phyloP scores from a whole-genome alignment of 106 monocot species.

The Ottelia alismoides region DNA sequence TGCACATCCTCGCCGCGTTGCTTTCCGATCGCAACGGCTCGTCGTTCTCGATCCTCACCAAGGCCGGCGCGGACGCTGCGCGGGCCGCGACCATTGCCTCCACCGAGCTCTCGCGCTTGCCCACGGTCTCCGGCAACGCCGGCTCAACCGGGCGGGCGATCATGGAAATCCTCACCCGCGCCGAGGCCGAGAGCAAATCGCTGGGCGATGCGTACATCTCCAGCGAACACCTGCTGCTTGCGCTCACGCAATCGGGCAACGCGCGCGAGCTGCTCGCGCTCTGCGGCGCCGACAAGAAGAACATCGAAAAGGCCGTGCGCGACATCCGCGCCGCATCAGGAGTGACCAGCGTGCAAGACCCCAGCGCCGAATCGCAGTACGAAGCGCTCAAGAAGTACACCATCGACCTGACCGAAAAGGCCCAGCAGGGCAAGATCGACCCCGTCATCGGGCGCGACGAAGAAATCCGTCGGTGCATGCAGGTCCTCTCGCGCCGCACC shows the following conservation, averaged over 20 bases:
- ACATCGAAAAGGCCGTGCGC: not conserved
- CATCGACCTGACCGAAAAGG: slow-evolving; percentile 10
- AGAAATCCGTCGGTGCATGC: not conserved
- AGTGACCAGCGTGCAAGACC: slow-evolving; percentile 10
- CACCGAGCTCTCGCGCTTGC: slow-evolving; percentile 23
- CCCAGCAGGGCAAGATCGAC: not conserved
- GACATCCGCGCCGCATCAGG: slow-evolving; percentile 9
- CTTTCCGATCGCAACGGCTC: not conserved
- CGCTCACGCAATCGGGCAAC: not conserved
- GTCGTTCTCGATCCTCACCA: slow-evolving; percentile 2
- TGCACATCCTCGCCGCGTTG: slow-evolving; percentile 4
- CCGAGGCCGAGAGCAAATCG: slow-evolving; percentile 16
- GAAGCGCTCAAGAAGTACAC: not conserved
- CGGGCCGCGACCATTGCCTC: slow-evolving; percentile 24
- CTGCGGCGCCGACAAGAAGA: not conserved
- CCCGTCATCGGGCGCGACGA: not conserved
- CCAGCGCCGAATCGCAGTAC: not conserved
- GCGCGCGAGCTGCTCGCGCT: not conserved
- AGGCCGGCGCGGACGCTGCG: slow-evolving; percentile 9
- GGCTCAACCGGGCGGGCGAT: too few species aligned
- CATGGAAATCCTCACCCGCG: slow-evolving; percentile 18
- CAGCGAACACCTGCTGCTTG: not conserved
- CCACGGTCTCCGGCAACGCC: slow-evolving; percentile 20
- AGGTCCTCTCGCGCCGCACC: too few species aligned
- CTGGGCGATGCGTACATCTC: slow-evolving; percentile 8